Base-by-base conservation (phyloP, 148 eudicot species). In the Nepenthes mirabilis region DNA sequence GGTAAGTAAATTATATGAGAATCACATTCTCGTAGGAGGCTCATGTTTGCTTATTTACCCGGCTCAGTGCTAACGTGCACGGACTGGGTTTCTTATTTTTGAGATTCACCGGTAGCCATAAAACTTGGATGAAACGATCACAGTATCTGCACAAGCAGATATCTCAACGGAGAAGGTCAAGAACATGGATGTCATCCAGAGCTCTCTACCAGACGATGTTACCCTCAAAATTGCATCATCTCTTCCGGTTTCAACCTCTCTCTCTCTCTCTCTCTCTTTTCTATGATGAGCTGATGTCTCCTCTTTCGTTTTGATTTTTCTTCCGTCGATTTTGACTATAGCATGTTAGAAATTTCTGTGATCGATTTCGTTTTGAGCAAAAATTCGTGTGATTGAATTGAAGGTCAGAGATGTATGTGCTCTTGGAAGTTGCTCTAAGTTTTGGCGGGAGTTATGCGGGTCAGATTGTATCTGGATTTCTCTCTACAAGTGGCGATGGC, bases 371-470 rank as follows among this genome's bases (percentile, higher is more conserved):
- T 23, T 23, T 23, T 23, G 23, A 23, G 23, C 23, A 0, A 23
- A 23, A 23, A 23, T 23, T 23, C 23, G 23, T 23, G 23, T 36
- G 1, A 11, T 23, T 51, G 55, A 23, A n/a, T 45, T 12, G 14
- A 67, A 90, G 95, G 84, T 56, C 33, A 37, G 69, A 61, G 95
- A 90, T 68, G 78, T 86, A 35, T 90, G 95, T 72, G 76, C 86
- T 1, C 54, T 90, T 52, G 91, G 88, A 13, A 78, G 88, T 55
- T 86, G 97, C 72, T 83, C 86, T 2, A 63, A 78, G 63, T 83
- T 70, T 43, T 90, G 97, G 97, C 77, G 74, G 71, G 84, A 86
- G 63, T 57, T 90, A 6, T 90, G 97, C 47, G 84, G 67, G 71
- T 84, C 86, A 36, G 84, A 90, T 63, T 66, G 61, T 54, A 70